A percentile compares a stretch with the other conserved stretches of the same genome.
These are phyloP conservation scores for Agaricus blazei DNA, from an alignment of 768 basidiomycete species.

Conservation along the genomic window DNA sequence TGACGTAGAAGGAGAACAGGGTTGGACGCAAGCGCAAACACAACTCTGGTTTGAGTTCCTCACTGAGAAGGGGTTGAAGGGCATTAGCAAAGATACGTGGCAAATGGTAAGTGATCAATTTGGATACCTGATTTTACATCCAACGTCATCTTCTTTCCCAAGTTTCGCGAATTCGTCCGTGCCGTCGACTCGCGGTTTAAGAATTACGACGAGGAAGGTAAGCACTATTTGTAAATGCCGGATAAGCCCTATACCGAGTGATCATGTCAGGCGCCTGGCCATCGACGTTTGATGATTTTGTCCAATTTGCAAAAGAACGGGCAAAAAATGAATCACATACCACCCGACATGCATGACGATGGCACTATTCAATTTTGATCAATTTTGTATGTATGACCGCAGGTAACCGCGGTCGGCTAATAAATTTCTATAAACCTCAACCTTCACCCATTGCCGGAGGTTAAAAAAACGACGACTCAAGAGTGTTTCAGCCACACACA, in stretches of 20 bases:
- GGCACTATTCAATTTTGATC: not conserved
- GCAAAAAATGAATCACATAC: constrained; percentile 11
- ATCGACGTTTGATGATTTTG: constrained; percentile 82
- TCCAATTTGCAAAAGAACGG: constrained; percentile 53
- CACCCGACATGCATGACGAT: not conserved
- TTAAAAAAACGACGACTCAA: not conserved
- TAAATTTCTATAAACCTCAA: not conserved
- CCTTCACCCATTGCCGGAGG: not conserved
- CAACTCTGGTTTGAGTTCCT: constrained; percentile 82
- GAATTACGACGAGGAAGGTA: constrained; percentile 76
- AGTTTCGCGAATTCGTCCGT: constrained; percentile 80
- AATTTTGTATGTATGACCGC: constrained; percentile 4
- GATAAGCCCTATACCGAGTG: constrained; percentile 5
- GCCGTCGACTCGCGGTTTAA: constrained; percentile 68
- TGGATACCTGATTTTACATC: not conserved
- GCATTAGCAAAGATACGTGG: constrained; percentile 89
- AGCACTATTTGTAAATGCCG: constrained; percentile 13
- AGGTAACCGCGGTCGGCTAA: constrained; percentile 3
- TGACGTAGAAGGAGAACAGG: constrained; percentile 33
- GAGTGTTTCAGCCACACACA: not conserved
- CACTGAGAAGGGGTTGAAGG: constrained; percentile 57
- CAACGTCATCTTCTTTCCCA: constrained; percentile 7
- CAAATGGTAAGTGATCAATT: constrained; percentile 54
- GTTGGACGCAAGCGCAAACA: constrained; percentile 61
- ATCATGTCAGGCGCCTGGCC: constrained; percentile 70